Base-by-base conservation (phyloP, 495 filamentous ascomycete genomes). In the Penicillium bialowiezense region DNA sequence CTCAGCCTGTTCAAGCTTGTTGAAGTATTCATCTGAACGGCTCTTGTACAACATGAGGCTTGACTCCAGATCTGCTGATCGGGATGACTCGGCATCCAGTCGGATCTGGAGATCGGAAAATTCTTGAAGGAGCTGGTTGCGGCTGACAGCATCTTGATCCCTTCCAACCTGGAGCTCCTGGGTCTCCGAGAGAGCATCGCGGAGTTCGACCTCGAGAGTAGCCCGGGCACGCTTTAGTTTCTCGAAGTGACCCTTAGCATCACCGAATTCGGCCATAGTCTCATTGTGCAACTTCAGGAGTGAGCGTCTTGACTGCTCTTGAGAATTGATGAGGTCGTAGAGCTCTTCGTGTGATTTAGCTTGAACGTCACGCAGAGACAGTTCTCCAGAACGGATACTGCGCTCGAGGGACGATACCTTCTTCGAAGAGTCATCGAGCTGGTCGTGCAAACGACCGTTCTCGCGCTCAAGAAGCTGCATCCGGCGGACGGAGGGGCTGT, bases 1-100 rank as follows among this genome's bases (percentile, higher is more conserved):
- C 63, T 98, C 93, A 13, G 93, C 93, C 63, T 97, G 91, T 63
- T 98, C 93, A 14, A 98, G 85, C 69, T 96, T 97, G 75, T 81
- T 89, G 72, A 97, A 98, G 59, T 98, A 98, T 63, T 98, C 93
- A 62, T 97, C 91, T 1, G 92, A 87, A 21, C 93, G 86, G 36
- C 81, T 83, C 79, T 96, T 97, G 78, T 97, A 98, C 20, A 97
- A 71, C 50, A 80, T 86, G 12, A 97, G 76, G 60, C 85, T 95
- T 10, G 91, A 87, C 13, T 81, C 81, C 14, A 96, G 81, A 60
- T 98, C 93, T 14, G 83, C 83, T 29, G 88, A 79, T 68, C 88
- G 90, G 2, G 90, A 95, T 2, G 82, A 78, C 71, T 98, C 93
- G 9, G 85, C 83, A 59, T 98, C 93, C 36, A 97, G 78, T 36